Conservation (phyloP, 768 basidiomycete species). For the Favolaschia claudopus region DNA sequence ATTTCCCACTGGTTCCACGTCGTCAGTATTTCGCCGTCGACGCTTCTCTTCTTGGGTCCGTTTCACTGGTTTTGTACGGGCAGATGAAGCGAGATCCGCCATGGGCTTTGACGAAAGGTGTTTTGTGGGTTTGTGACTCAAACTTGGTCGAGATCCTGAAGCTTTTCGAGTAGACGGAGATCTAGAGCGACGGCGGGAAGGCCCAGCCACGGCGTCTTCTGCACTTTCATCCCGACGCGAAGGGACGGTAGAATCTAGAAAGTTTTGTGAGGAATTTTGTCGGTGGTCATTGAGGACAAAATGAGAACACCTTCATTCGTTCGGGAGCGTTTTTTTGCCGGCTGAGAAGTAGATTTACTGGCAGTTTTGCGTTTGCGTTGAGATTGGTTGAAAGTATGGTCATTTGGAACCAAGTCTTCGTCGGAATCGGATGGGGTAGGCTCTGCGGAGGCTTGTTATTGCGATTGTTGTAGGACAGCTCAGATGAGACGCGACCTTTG, state of each 20-base stretch:
- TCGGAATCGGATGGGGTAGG: slow-evolving; percentile 4
- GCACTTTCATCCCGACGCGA: neutral
- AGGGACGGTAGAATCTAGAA: neutral
- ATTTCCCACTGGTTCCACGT: too few species aligned
- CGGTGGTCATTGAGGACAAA: too few species aligned
- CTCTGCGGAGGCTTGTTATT: slow-evolving; percentile 6
- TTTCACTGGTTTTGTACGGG: slow-evolving; percentile 3
- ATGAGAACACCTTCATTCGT: slow-evolving; percentile 10
- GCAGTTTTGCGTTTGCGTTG: slow-evolving; percentile 9
- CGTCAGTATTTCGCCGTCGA: slow-evolving; percentile 7
- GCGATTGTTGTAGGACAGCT: too few species aligned
- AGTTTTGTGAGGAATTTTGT: neutral
- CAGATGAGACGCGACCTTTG: too few species aligned
- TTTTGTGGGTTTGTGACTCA: neutral
- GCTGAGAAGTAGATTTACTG: neutral
- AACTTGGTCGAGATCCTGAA: neutral
- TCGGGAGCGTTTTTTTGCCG: slow-evolving; percentile 2
- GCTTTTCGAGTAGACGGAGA: neutral
- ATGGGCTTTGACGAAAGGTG: neutral
- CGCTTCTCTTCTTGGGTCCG: slow-evolving; percentile 17
- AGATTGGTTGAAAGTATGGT: neutral
- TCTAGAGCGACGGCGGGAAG: neutral
- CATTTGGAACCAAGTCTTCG: slow-evolving; percentile 14
- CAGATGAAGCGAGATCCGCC: neutral
- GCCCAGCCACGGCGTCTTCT: neutral